phyloP scores from a whole-genome alignment of 306 rosid genomes.

The Ziziphus jujuba region DNA sequence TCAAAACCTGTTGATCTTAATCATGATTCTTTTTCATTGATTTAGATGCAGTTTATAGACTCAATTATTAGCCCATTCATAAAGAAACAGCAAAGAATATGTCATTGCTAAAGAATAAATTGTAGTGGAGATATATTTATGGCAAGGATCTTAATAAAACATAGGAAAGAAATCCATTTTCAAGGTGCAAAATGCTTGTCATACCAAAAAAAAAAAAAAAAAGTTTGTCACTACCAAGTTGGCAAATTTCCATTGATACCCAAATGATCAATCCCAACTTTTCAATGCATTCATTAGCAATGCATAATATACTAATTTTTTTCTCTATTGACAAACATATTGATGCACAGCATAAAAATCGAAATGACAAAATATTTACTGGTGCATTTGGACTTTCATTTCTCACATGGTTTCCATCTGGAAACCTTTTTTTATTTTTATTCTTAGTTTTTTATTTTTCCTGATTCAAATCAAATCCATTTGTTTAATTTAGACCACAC shows the following conservation, averaged over 20 bases:
- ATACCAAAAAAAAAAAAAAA: neutral
- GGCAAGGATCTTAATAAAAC: conserved; percentile 25
- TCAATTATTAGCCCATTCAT: conserved; percentile 2
- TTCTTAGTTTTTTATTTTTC: neutral
- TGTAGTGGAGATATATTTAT: conserved; percentile 8
- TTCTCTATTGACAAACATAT: too few relatives aligned
- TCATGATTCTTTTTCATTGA: conserved; percentile 52
- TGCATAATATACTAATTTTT: too few relatives aligned
- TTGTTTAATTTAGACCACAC: conserved; percentile 31
- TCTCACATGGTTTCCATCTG: conserved; percentile 32
- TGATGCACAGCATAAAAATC: too few relatives aligned
- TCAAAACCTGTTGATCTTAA: conserved; percentile 33
- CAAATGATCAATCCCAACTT: conserved; percentile 15
- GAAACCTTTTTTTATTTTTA: conserved; percentile 18
- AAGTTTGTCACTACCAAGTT: conserved; percentile 29
- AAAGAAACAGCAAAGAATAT: neutral
- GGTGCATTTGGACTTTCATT: conserved; percentile 15
- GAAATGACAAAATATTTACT: too few relatives aligned
- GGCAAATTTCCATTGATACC: conserved; percentile 34
- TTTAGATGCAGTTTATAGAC: conserved; percentile 29
- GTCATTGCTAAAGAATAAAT: conserved; percentile 7
- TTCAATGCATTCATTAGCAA: too few relatives aligned
- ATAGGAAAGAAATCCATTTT: conserved; percentile 13
- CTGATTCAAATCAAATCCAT: conserved; percentile 15
- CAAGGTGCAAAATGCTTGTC: conserved; percentile 9